These are phyloP conservation scores for Pseudonitzschia multistriata DNA, from an alignment of 108 stramenopile species.

Conservation along the genomic window DNA sequence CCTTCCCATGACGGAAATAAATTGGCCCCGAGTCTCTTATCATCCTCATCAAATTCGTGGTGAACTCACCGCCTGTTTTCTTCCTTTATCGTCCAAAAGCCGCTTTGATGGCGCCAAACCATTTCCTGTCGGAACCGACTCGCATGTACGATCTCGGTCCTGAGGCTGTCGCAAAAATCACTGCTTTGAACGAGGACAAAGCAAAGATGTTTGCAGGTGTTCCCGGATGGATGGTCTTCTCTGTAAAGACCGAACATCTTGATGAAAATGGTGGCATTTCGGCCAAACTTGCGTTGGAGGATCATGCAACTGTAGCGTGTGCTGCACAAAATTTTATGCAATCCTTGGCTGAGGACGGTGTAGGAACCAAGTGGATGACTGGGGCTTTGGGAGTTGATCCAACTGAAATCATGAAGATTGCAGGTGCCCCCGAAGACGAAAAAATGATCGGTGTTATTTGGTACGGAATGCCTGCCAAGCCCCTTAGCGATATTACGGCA, in stretches of 20 bases:
- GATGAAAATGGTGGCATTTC: slow-evolving; percentile 7
- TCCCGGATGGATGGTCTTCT: slow-evolving; percentile 1
- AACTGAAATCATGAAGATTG: slow-evolving; percentile 1
- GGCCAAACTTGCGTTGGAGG: slow-evolving; percentile 1
- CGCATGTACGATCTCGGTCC: slow-evolving; percentile 6
- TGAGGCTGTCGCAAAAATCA: neutral
- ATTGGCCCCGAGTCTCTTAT: neutral
- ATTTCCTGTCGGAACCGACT: neutral
- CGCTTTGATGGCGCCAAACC: slow-evolving; percentile 7
- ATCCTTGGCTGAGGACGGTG: slow-evolving; percentile 1
- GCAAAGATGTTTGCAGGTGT: slow-evolving; percentile 5
- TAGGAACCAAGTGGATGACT: slow-evolving; percentile 1
- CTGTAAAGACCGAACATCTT: neutral
- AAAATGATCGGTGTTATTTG: slow-evolving; percentile 6
- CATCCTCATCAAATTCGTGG: neutral
- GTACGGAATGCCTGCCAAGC: slow-evolving; percentile 7
- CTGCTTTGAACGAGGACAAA: slow-evolving; percentile 1
- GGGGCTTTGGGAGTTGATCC: slow-evolving; percentile 4
- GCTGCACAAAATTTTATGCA: slow-evolving; percentile 8
- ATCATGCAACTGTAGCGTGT: neutral
- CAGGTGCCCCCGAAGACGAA: neutral
- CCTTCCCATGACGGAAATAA: neutral
- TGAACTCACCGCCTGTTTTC: neutral
- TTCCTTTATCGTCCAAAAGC: neutral
- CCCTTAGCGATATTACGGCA: neutral